A percentile compares a stretch with the other conserved stretches of the same genome.
Evolutionary conservation across 2,329 filamentous ascomycete genomes (phyloP).

Genomic region (Cladorrhinum sp.): DNA sequence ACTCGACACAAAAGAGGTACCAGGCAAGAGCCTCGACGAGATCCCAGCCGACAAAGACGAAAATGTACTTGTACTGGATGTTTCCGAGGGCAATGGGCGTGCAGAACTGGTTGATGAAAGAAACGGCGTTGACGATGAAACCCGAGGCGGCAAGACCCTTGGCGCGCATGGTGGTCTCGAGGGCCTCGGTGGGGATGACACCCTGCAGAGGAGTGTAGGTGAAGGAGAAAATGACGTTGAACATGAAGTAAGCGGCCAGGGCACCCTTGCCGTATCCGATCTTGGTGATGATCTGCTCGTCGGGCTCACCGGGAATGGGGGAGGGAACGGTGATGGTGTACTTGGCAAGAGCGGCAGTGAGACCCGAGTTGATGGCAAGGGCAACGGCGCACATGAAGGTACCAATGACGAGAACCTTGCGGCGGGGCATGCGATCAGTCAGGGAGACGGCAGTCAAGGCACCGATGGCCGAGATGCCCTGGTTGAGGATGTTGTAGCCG

Average conservation of each 20-base stretch:
- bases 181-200: slow-evolving; percentile 45
- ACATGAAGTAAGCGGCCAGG: slow-evolving; percentile 47
- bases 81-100: slow-evolving; percentile 44
- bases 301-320: slow-evolving; percentile 9
- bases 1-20: slow-evolving; percentile 49
- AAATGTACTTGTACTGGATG: slow-evolving; percentile 44
- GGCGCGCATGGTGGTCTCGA: slow-evolving; percentile 47
- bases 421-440: slow-evolving; percentile 46
- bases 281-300: slow-evolving; percentile 25
- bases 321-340: neutral
- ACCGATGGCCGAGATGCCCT: slow-evolving; percentile 43
- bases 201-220: slow-evolving; percentile 50
- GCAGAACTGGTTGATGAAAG: slow-evolving; percentile 49
- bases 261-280: slow-evolving; percentile 43
- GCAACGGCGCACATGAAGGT: slow-evolving; percentile 42
- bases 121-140: slow-evolving; percentile 44
- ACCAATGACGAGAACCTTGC: slow-evolving; percentile 44
- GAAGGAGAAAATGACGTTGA: slow-evolving; percentile 49
- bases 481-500: slow-evolving; percentile 47
- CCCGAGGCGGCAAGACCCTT: slow-evolving; percentile 46
- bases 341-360: slow-evolving; percentile 38
- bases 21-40: slow-evolving; percentile 40
- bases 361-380: slow-evolving; percentile 45
- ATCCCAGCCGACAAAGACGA: slow-evolving; percentile 50
- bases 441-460: slow-evolving; percentile 42